Base-by-base conservation (phyloP, 2,329 filamentous ascomycete species). In the Setomelanomma holmii region DNA sequence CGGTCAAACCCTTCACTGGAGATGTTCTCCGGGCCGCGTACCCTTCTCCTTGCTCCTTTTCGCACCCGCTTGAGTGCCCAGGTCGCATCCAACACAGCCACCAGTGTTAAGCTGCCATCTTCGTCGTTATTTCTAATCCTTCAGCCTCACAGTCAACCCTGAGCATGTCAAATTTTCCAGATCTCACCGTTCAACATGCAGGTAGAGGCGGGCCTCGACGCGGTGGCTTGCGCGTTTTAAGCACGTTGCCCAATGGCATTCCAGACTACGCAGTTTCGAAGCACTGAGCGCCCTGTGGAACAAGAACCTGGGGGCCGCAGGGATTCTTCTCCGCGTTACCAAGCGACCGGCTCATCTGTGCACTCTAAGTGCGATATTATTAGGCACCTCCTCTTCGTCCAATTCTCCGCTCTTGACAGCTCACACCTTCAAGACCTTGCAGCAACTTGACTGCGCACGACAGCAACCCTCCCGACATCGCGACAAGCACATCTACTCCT, bases 271-370 rank as follows among this genome's bases (percentile, higher is more conserved):
- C n/a, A n/a, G n/a, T n/a, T n/a, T 34, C 43, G 46, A 44, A 49
- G 62, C 62, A 63, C 61, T 61, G 53, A 51, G 53, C 60, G 53
- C 56, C 53, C 11, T 39, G 56, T 53, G 61, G 55, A 51, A 56
- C 52, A 51, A 60, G 57, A 56, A 40, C 60, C 63, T 60, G 10
- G 56, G 62, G 61, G 63, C 48, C 53, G 51, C 44, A 52, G 49
- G 55, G 64, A 56, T 64, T 59, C 64, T 70, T 68, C 68, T 68
- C 68, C 67, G 64, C 65, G 58, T 62, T 62, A 56, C 67, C 67
- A 61, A 53, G 56, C 58, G 60, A 54, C 54, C 61, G 68, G 67
- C 66, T 69, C 68, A 68, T 63, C 60, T 56, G 65, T 41, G 40
- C 46, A 41, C 47, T 51, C 42, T 53, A 40, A 53, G 24, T 40